These are phyloP conservation scores for Hemileccinum impolitum DNA, from an alignment of 768 basidiomycete genomes.

Conservation along the genomic window DNA sequence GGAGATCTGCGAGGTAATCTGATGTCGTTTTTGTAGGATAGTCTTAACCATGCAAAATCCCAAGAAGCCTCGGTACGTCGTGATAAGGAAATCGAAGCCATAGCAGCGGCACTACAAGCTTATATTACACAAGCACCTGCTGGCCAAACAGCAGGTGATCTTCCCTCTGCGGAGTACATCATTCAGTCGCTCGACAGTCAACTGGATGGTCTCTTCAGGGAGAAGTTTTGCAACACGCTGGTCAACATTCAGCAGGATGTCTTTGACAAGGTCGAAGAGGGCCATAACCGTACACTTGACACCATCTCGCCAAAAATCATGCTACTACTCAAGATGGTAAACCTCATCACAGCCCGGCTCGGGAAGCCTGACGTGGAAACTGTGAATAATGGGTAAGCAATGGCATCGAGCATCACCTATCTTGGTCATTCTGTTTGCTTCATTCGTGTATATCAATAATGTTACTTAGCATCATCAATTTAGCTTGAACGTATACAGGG, in stretches of 20 bases:
- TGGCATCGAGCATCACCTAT: neutral
- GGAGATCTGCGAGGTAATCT: conserved; percentile 1
- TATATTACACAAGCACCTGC: conserved; percentile 29
- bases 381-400: conserved; percentile 4
- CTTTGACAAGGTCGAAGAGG: conserved; percentile 20
- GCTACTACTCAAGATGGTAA: conserved; percentile 29
- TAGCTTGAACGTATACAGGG: conserved; percentile 4
- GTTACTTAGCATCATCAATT: neutral
- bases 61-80: conserved; percentile 16
- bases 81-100: conserved; percentile 28
- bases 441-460: neutral
- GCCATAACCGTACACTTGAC: conserved; percentile 19
- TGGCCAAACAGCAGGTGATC: conserved; percentile 6
- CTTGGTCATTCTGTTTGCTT: neutral
- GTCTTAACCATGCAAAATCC: conserved; percentile 6
- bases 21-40: conserved; percentile 10
- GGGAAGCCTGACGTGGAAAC: conserved; percentile 18
- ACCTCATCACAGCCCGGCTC: conserved; percentile 27
- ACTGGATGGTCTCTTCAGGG: conserved; percentile 24
- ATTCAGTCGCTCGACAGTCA: conserved; percentile 24
- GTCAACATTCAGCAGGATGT: conserved; percentile 24
- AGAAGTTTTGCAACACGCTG: conserved; percentile 21
- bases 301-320: conserved; percentile 26
- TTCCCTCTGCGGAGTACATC: conserved; percentile 30
- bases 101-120: conserved; percentile 29